Base-by-base conservation (phyloP, 306 rosid genomes). In the Citrullus amarus region DNA sequence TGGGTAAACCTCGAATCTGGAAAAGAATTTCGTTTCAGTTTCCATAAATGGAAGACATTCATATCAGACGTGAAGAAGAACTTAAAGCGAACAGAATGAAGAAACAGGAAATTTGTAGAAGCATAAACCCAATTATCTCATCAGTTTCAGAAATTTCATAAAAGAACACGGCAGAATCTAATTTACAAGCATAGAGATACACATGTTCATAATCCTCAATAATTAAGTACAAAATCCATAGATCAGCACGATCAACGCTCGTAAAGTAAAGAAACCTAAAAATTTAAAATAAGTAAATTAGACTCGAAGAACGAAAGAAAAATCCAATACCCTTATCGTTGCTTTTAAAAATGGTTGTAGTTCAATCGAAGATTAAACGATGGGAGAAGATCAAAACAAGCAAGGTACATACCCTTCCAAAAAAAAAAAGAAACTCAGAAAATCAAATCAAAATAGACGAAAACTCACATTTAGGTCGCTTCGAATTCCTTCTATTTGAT, bases 1-100 rank as follows among this genome's bases (percentile, higher is more conserved):
- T 94, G 98, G 34, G 98, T 94, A 83, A 94, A 94, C 83, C 85
- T 90, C 34, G 98, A 94, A 86, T 94, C 98, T 94, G 88, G 82
- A 20, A 10, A 58, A 69, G 22, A 53, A 46, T 36, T 74, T 32
- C 46, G 32, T 17, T 5, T 58, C 58, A 53, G 69, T 18, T 8
- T 36, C 58, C 15, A 57, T 22, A 9, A 36, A 60, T 5, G 5
- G 28, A 39, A 79, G 22, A 36, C 4, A 12, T 28, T 25, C 2
- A 38, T 60, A 41, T 34, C 25, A 32, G 56, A 32, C 11, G 15
- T 59, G 32, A 36, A 39, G 36, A 39, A 8, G 65, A 4, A 51
- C 15, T 15, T 51, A 6, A 51, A 15, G 56, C n/a, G 56, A 4
- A 51, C 8, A 51, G 7, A 15, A 51, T 51, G 18, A 51, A 51